These are phyloP conservation scores for Colletotrichum viniferum DNA, from an alignment of 2,329 filamentous ascomycete species.

Conservation along the genomic window DNA sequence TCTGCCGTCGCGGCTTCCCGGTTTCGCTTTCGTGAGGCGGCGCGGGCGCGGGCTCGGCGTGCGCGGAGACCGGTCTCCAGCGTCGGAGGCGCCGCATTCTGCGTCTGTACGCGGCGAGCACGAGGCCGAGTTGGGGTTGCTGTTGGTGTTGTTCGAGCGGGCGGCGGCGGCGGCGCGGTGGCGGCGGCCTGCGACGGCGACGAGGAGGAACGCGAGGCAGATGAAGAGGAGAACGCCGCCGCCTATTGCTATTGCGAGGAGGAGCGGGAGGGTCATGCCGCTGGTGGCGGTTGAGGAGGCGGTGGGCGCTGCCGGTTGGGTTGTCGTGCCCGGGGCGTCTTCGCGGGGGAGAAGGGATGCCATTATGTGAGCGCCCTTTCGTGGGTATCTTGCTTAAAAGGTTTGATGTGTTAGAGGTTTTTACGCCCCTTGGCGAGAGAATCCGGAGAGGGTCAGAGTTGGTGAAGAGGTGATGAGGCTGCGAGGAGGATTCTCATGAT, in stretches of 20 bases:
- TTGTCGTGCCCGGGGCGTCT: background rate
- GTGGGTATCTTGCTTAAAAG: background rate
- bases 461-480: background rate
- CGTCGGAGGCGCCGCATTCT: background rate
- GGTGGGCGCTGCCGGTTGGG: rapidly evolving
- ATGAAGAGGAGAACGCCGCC: constrained; percentile 52
- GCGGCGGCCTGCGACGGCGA: constrained; percentile 39
- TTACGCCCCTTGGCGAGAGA: background rate
- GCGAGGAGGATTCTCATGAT: background rate
- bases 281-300: background rate
- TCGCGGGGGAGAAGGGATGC: background rate
- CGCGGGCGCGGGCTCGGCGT: constrained; percentile 15
- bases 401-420: rapidly evolving
- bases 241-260: constrained; percentile 51
- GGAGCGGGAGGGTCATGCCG: constrained; percentile 34
- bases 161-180: constrained; percentile 18
- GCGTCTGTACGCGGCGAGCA: background rate
- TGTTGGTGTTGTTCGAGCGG: background rate
- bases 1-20: background rate
- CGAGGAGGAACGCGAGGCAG: constrained; percentile 44
- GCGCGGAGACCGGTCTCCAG: background rate
- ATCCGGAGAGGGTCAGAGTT: too few relatives aligned
- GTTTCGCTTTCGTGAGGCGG: constrained; percentile 2
- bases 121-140: background rate
- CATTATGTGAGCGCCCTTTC: background rate